phyloP scores from a whole-genome alignment of 2,329 filamentous ascomycete genomes.

The Diplodia intermedia region DNA sequence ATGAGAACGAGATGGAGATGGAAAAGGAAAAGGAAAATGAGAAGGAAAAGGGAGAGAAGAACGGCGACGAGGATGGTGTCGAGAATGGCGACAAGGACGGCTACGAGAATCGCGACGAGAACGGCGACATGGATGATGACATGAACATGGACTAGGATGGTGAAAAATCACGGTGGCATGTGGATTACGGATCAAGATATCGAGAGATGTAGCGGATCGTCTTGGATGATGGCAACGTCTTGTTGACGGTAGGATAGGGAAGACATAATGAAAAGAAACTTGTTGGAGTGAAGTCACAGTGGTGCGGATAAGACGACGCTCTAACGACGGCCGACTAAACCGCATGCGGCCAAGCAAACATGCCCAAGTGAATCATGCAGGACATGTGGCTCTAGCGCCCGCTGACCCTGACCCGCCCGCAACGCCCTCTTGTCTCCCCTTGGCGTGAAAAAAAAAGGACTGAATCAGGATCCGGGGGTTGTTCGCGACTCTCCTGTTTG shows the following conservation, averaged over 20 bases:
- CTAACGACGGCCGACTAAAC: not conserved
- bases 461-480: not conserved
- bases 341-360: not conserved
- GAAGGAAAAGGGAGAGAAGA: not conserved
- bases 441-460: not conserved
- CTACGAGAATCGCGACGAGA: too few relatives aligned
- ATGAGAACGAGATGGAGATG: too few relatives aligned
- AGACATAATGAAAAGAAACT: too few relatives aligned
- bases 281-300: not conserved
- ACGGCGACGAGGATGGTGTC: too few relatives aligned
- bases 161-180: too few relatives aligned
- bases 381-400: slow-evolving; percentile 23
- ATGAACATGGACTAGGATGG: too few relatives aligned
- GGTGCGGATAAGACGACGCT: slow-evolving; percentile 10
- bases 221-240: not conserved
- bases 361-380: not conserved
- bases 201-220: too few relatives aligned
- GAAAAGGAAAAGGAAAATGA: not conserved
- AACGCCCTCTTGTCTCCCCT: not conserved
- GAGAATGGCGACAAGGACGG: too few relatives aligned
- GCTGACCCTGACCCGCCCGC: not conserved
- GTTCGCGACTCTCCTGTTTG: slow-evolving; percentile 7
- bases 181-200: too few relatives aligned
- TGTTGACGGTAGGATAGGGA: not conserved
- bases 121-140: too few relatives aligned